Evolutionary conservation across 768 basidiomycete species (phyloP).

Genomic region (Polyporus arcularius): DNA sequence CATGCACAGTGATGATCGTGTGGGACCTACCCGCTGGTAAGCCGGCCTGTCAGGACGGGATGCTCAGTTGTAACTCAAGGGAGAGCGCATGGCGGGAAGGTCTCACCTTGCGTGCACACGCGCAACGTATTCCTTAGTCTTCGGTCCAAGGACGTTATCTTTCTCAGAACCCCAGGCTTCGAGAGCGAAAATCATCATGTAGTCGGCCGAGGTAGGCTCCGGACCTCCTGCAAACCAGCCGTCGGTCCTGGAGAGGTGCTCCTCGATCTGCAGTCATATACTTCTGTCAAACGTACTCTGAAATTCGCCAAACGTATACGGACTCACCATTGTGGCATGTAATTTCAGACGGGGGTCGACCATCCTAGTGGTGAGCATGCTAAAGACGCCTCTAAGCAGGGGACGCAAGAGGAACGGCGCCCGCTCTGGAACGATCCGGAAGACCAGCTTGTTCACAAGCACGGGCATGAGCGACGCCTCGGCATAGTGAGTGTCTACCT

Average conservation of each 20-base stretch:
- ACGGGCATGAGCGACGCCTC: conserved; percentile 39
- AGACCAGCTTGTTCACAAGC: conserved; percentile 34
- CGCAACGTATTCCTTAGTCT: conserved; percentile 38
- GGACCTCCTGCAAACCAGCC: conserved; percentile 39
- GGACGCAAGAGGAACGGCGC: conserved; percentile 36
- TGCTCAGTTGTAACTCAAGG: not conserved
- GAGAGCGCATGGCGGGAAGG: not conserved
- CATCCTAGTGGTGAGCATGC: conserved; percentile 13
- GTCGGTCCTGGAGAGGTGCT: conserved; percentile 33
- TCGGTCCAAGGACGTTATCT: conserved; percentile 32
- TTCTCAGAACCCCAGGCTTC: conserved; percentile 26
- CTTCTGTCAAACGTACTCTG: not conserved
- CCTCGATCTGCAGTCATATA: conserved; percentile 36
- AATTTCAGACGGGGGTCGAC: conserved; percentile 31
- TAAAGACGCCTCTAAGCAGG: conserved; percentile 23
- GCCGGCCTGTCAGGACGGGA: conserved; percentile 10
- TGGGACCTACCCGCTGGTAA: conserved; percentile 18
- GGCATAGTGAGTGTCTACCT: conserved; percentile 33
- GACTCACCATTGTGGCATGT: conserved; percentile 29
- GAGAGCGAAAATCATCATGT: conserved; percentile 44
- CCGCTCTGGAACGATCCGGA: conserved; percentile 30
- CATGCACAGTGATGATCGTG: not conserved
- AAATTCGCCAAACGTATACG: not conserved
- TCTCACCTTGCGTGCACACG: conserved; percentile 40
- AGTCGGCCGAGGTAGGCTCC: conserved; percentile 46